Evolutionary conservation across 208 protist genomes (phyloP), one percentile per base, ranked within the genome.

Genomic region (Leishmania arabica): DNA sequence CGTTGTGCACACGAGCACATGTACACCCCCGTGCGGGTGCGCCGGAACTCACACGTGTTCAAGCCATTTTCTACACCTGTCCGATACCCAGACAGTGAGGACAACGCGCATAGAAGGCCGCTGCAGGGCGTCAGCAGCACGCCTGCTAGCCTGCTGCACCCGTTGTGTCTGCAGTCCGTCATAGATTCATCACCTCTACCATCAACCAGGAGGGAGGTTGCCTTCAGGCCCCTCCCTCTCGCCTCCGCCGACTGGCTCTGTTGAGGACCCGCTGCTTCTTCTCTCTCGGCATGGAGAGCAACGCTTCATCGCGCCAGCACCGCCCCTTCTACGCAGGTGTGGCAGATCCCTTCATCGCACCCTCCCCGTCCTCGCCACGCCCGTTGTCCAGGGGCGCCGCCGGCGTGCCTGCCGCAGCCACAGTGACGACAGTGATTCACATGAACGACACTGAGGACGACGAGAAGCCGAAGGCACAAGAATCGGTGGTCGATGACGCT

Each of bases 341-440:
- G 31, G 42, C 51, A 13, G 21, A n/a, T 34, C 72, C 51, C 49
- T 76, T 34, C 72, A 47, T 62, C 31, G 49, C 51, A 47, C 17
- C 31, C 72, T 3, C 72, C n/a, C 72, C 9, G 15, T 42, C 72
- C 69, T 73, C 47, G 51, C 31, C 27, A 21, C 72, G 15, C 31
- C n/a, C n/a, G 19, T n/a, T 31, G 42, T 4, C 24, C n/a, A 40
- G 34, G 34, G 21, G 17, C 72, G 49, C 47, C 19, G 69, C 42
- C 15, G 45, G 27, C 69, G 27, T 15, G 7, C 37, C 34, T 27
- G 11, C 69, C 42, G 51, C 69, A 21, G 69, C 37, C 27, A 31
- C 45, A 17, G n/a, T 15, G 72, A 62, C 72, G 51, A 76, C 72
- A 42, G 72, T 76, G 49, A 76, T 76, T 45, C 51, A 62, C 72